Evolutionary conservation across 31 red algal species (phyloP).

Genomic region (Odonthalia washingtoniensis): DNA sequence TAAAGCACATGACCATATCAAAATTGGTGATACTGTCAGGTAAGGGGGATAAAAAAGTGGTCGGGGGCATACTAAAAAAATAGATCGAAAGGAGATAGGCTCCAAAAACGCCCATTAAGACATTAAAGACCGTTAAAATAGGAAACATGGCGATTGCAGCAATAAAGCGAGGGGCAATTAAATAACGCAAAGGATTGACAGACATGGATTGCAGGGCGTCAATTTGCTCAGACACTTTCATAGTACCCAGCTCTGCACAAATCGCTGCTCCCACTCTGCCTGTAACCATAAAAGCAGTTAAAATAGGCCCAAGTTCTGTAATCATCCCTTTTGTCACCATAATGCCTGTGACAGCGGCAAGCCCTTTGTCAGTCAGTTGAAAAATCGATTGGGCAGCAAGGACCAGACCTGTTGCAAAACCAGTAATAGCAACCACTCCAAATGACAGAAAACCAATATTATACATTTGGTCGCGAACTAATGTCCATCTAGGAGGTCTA

Average conservation of each 20-base stretch:
- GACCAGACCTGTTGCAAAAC: background rate
- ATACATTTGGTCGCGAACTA: background rate
- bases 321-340: slow-evolving; percentile 7
- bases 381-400: slow-evolving; percentile 10
- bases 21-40: background rate
- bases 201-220: slow-evolving; percentile 25
- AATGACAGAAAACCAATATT: slow-evolving; percentile 1
- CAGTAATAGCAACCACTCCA: background rate
- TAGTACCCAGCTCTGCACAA: slow-evolving; percentile 5
- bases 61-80: background rate
- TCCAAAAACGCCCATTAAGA: slow-evolving; percentile 14
- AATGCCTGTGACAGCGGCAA: background rate
- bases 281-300: slow-evolving; percentile 10
- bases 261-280: slow-evolving; percentile 22
- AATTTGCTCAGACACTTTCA: slow-evolving; percentile 41
- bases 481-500: too few relatives aligned
- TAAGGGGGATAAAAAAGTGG: slow-evolving; percentile 4
- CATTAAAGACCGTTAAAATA: background rate
- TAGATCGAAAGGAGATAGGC: background rate
- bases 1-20: slow-evolving; percentile 12
- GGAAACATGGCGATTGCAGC: slow-evolving; percentile 27
- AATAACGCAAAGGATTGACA: slow-evolving; percentile 20
- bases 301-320: slow-evolving; percentile 15
- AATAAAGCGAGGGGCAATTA: slow-evolving; percentile 24
- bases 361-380: background rate